phyloP scores from a whole-genome alignment of 2,329 filamentous ascomycete species.

The Fonsecaea pedrosoi region DNA sequence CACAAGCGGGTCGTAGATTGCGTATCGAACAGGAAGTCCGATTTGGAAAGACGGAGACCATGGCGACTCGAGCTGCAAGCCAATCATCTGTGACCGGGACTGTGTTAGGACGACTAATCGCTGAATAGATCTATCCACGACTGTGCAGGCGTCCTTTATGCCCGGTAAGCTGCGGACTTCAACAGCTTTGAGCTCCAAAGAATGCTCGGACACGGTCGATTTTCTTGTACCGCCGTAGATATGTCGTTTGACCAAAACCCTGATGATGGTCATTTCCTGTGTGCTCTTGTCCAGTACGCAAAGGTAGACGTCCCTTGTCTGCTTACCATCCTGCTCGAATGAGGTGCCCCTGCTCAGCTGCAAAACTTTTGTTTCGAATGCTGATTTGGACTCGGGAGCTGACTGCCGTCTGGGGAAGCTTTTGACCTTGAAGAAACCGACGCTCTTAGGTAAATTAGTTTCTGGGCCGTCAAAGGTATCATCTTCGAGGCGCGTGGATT shows the following conservation, averaged over 20 bases:
- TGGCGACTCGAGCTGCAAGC: conserved; percentile 75
- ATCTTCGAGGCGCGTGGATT: conserved; percentile 32
- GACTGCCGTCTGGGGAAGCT: conserved; percentile 27
- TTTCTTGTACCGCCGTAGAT: conserved; percentile 1
- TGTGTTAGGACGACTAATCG: conserved; percentile 74
- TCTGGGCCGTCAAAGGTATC: conserved; percentile 28
- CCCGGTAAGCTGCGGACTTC: conserved; percentile 67
- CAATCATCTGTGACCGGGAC: conserved; percentile 66
- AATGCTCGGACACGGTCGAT: conserved; percentile 24
- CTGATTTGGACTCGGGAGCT: conserved; percentile 4
- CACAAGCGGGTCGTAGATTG: conserved; percentile 65
- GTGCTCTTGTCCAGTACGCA: conserved; percentile 74
- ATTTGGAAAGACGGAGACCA: conserved; percentile 75
- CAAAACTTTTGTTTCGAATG: conserved; percentile 28
- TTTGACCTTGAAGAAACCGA: conserved; percentile 39
- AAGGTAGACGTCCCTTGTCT: conserved; percentile 54
- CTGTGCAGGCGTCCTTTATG: conserved; percentile 74
- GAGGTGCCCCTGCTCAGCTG: conserved; percentile 20
- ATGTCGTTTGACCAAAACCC: conserved; percentile 62
- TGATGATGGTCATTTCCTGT: conserved; percentile 71
- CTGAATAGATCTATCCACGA: conserved; percentile 70
- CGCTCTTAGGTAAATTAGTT: conserved; percentile 30
- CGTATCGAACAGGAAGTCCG: conserved; percentile 64
- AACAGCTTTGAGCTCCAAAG: conserved; percentile 44
- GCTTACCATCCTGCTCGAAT: conserved; percentile 16